A percentile compares a stretch with the other conserved stretches of the same genome.
Evolutionary conservation across 2,329 filamentous ascomycete genomes (phyloP).

Genomic region (Pestalotiopsis sp.): DNA sequence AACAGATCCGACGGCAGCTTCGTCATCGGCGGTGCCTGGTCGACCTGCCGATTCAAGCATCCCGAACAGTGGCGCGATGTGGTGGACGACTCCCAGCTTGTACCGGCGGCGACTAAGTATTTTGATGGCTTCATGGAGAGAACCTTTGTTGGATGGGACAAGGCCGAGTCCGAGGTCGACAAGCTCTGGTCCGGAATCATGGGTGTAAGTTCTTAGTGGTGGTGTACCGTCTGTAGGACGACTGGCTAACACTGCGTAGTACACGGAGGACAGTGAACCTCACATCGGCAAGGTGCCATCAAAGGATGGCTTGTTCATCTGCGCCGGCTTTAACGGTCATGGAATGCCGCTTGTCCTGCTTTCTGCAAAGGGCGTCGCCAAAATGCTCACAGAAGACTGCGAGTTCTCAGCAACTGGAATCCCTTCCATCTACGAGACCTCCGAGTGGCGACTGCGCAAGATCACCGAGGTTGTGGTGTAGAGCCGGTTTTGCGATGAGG

Average conservation of each 20-base stretch:
- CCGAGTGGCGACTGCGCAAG: background rate
- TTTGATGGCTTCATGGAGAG: constrained; percentile 50
- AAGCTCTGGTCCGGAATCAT: constrained; percentile 44
- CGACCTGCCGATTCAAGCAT: constrained; percentile 32
- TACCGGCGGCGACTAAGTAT: constrained; percentile 40
- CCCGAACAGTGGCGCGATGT: constrained; percentile 43
- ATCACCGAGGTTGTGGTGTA: background rate
- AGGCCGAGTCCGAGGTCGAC: constrained; percentile 37
- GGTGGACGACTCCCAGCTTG: constrained; percentile 42
- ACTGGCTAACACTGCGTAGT: background rate
- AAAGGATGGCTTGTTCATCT: constrained; percentile 33
- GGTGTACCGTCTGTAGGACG: no score
- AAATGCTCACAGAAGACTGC: background rate
- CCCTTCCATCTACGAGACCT: constrained; percentile 1
- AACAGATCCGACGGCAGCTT: constrained; percentile 43
- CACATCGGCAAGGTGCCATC: constrained; percentile 38
- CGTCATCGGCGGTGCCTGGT: constrained; percentile 44
- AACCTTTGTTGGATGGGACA: constrained; percentile 47
- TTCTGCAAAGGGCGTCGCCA: constrained; percentile 35
- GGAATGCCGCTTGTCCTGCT: constrained; percentile 42
- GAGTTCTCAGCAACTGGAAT: constrained; percentile 4
- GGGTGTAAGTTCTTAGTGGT: constrained; percentile 9
- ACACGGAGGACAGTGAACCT: constrained; percentile 8
- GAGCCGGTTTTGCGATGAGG: background rate
- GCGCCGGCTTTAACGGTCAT: constrained; percentile 44